Conservation (phyloP, 2,329 filamentous ascomycete species). For the Clonostachys rhizophaga region DNA sequence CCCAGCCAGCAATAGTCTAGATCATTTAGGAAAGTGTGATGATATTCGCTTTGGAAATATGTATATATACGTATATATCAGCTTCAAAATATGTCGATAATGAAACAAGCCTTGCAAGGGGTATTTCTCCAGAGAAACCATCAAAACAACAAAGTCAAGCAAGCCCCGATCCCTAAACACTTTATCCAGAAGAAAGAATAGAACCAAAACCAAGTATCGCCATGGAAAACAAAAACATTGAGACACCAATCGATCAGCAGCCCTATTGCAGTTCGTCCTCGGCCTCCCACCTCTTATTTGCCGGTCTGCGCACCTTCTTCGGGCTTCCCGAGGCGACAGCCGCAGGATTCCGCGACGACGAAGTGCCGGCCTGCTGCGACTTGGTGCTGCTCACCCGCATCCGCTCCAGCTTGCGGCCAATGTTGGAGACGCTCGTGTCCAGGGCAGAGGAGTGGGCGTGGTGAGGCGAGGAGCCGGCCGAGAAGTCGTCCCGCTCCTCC, state of each 20-base stretch:
- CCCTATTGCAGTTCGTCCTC: conserved; percentile 26
- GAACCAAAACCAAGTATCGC: neutral
- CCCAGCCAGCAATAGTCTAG: no score
- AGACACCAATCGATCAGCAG: conserved; percentile 2
- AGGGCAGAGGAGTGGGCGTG: conserved; percentile 2
- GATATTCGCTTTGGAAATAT: neutral
- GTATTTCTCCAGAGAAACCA: no score
- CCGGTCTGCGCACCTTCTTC: conserved; percentile 48
- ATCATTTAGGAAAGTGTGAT: no score
- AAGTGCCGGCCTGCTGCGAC: neutral
- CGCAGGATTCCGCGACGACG: conserved; percentile 9
- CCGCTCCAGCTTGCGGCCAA: conserved; percentile 44
- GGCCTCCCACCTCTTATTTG: conserved; percentile 42
- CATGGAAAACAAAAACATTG: neutral
- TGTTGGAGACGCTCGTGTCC: conserved; percentile 18
- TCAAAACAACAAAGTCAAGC: no score
- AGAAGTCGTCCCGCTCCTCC: conserved; percentile 46
- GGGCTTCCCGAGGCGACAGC: conserved; percentile 33
- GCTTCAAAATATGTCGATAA: neutral
- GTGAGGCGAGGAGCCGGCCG: conserved; percentile 7
- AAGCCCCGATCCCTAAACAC: no score
- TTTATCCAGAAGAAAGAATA: no score
- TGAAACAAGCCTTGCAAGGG: neutral
- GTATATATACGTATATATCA: neutral
- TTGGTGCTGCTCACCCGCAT: conserved; percentile 38